Conservation (phyloP, 1,284 basidiomycete species). For the Meripilus lineatus region DNA sequence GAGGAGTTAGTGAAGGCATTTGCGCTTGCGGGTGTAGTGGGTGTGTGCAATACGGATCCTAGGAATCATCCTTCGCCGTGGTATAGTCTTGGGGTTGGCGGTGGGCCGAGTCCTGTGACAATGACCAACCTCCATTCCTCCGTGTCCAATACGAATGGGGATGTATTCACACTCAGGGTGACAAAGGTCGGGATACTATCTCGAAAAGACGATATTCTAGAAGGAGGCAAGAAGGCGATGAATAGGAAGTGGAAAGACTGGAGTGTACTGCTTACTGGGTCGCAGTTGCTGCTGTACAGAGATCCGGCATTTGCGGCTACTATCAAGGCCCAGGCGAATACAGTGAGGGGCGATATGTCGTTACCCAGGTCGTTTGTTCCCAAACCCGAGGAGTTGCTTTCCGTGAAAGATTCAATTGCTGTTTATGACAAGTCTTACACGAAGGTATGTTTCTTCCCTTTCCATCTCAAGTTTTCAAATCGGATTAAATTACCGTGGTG, state of each 20-base stretch:
- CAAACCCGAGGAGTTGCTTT: conserved; percentile 85
- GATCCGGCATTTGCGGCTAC: conserved; percentile 68
- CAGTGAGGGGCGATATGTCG: conserved; percentile 34
- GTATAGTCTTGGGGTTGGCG: conserved; percentile 43
- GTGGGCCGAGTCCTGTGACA: conserved; percentile 24
- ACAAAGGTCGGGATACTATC: conserved; percentile 81
- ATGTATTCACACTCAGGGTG: conserved; percentile 60
- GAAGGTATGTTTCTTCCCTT: too few species aligned
- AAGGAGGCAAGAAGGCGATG: conserved; percentile 71
- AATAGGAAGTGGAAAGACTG: conserved; percentile 88
- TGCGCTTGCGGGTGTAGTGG: conserved; percentile 59
- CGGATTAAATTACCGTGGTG: neutral
- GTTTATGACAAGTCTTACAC: conserved; percentile 75
- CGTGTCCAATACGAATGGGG: conserved; percentile 20
- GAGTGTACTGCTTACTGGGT: conserved; percentile 84
- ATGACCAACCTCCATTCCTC: conserved; percentile 13
- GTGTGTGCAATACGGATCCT: conserved; percentile 42
- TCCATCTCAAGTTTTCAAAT: too few species aligned
- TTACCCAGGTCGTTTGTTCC: conserved; percentile 57
- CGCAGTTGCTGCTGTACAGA: conserved; percentile 90
- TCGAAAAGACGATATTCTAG: conserved; percentile 79
- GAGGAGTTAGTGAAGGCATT: conserved; percentile 68
- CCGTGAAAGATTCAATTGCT: conserved; percentile 76
- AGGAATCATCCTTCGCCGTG: conserved; percentile 39
- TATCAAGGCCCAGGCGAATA: conserved; percentile 49